Evolutionary conservation across 768 basidiomycete species (phyloP), one percentile per base, ranked within the genome.

Genomic region (Leccinum fibrillosum): DNA sequence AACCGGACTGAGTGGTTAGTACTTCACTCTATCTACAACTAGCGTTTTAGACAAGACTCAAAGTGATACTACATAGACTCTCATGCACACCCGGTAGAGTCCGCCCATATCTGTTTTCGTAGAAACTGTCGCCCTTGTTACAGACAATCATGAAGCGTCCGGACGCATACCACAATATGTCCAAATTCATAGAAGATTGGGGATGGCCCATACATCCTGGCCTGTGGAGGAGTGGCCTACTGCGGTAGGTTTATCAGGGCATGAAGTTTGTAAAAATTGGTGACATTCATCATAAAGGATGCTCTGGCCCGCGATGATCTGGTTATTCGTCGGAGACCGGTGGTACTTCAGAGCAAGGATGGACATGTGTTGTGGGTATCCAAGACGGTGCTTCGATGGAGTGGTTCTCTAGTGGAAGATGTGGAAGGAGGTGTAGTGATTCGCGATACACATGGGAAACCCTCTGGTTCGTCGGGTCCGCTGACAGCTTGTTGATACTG

Each of bases 131-230:
- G 75, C 75, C 1, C 80, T 84, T 48, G 80, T 92, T 37, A 79
- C 80, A 53, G 67, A 80, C 19, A 88, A 83, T 70, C 55, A 71
- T 83, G 10, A 70, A 77, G 11, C 79, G 85, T 59, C 80, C 80
- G 0, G 85, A 86, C 44, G 71, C 88, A 17, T 69, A 76, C 23
- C 74, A 76, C 19, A 81, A 92, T 68, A 79, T 75, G 12, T 76
- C 81, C 23, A 81, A 78, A 62, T 85, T 86, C 70, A 80, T 96
- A 15, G 80, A 85, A 55, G 92, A 92, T 2, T 84, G 89, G 68
- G 94, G 94, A 1, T 96, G 94, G 93, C 91, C 69, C 94, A 96
- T 72, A 95, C 92, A 1, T 74, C 80, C 54, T 90, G 89, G 89
- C 75, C 80, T 8, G 69, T 69, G 21, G 71, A 75, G 28, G 73